Conservation (phyloP, 345 rosid genomes). For the Geranium rotundifolium region DNA sequence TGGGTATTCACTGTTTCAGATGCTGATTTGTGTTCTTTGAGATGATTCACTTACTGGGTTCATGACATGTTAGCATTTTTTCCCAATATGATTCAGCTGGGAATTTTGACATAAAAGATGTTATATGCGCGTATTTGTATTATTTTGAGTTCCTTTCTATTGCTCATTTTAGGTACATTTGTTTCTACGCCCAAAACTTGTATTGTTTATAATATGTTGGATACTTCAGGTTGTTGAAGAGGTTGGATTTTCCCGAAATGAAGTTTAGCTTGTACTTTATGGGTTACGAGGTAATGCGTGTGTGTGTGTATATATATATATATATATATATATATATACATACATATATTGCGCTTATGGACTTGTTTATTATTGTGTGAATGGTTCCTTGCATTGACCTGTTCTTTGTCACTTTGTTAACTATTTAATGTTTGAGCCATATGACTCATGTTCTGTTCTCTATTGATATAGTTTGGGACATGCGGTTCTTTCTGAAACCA, state of each 20-base stretch:
- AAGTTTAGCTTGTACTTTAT: constrained; percentile 80
- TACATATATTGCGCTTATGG: neutral
- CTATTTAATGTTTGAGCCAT: neutral
- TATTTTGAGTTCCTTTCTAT: no score
- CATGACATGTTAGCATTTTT: neutral
- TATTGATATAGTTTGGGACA: neutral
- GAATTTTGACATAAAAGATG: neutral
- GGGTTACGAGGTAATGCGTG: constrained; percentile 85
- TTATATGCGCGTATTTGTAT: neutral
- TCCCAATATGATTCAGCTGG: neutral
- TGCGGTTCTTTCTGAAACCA: neutral
- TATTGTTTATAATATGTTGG: neutral
- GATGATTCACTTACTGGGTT: neutral
- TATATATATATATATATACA: no score
- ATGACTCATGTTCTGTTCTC: neutral
- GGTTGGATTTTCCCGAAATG: constrained; percentile 82
- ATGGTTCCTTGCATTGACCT: no score
- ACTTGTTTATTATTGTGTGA: neutral
- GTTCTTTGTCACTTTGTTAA: no score
- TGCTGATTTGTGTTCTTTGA: neutral
- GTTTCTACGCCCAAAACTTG: neutral
- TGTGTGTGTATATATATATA: no score
- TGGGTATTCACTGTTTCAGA: no score
- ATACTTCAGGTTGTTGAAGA: constrained; percentile 63
- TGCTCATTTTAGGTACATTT: neutral